Conservation (phyloP, 108 stramenopile genomes). For the Cyclotella choctawhatcheeana region DNA sequence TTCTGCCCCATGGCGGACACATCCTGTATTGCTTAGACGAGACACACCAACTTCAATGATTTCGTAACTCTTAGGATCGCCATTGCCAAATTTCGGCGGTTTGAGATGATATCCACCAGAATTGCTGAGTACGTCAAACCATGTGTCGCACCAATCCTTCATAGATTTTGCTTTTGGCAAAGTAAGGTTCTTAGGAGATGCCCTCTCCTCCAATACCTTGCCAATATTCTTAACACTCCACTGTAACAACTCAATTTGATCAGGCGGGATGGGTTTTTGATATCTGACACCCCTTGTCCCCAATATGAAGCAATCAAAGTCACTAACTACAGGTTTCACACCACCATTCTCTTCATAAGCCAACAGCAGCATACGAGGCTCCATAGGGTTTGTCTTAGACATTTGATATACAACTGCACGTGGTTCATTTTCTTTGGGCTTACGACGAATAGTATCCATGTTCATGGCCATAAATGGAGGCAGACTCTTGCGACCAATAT, state of each 20-base stretch:
- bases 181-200: slow-evolving; percentile 23
- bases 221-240: slow-evolving; percentile 69
- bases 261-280: slow-evolving; percentile 61
- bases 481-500: slow-evolving; percentile 64
- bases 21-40: slow-evolving; percentile 60
- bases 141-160: slow-evolving; percentile 68
- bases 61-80: slow-evolving; percentile 75
- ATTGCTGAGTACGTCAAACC: slow-evolving; percentile 71
- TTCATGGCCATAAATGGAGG: slow-evolving; percentile 60
- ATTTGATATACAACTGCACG: slow-evolving; percentile 64
- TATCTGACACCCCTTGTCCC: slow-evolving; percentile 63
- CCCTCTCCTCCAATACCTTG: slow-evolving; percentile 47
- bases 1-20: slow-evolving; percentile 75
- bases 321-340: slow-evolving; percentile 40
- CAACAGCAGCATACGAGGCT: slow-evolving; percentile 63
- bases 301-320: slow-evolving; percentile 76
- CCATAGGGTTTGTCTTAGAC: slow-evolving; percentile 55
- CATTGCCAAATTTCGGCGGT: slow-evolving; percentile 74
- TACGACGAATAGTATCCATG: slow-evolving; percentile 49
- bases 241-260: slow-evolving; percentile 64
- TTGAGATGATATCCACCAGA: slow-evolving; percentile 35
- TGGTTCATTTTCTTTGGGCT: slow-evolving; percentile 41
- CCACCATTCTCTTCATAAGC: slow-evolving; percentile 77
- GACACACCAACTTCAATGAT: slow-evolving; percentile 74
- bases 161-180: too few species aligned